phyloP scores from a whole-genome alignment of 192 early-diverging fungal genomes.

The Backusella parvicylindrica region DNA sequence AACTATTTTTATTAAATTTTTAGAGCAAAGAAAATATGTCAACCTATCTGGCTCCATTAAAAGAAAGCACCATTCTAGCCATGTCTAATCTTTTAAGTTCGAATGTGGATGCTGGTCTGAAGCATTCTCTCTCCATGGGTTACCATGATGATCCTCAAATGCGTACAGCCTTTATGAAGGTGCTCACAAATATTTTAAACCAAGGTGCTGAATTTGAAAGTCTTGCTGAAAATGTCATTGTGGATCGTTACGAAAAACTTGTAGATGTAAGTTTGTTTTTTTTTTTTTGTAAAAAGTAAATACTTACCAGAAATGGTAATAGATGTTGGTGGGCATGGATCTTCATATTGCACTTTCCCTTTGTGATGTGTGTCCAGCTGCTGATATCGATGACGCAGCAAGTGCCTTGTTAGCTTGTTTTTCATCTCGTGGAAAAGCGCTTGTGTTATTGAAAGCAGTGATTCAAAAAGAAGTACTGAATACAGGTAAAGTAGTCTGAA shows the following conservation, averaged over 20 bases:
- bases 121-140: conserved; percentile 84
- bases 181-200: conserved; percentile 88
- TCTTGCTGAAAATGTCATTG: conserved; percentile 70
- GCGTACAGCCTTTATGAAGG: conserved; percentile 87
- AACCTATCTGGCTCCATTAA: conserved; percentile 63
- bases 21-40: conserved; percentile 27
- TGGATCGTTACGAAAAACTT: conserved; percentile 75
- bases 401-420: conserved; percentile 75
- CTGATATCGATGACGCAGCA: conserved; percentile 88
- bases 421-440: conserved; percentile 66
- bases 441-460: conserved; percentile 74
- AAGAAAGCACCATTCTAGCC: conserved; percentile 85
- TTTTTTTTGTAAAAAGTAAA: background rate
- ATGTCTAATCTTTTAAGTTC: conserved; percentile 87
- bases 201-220: conserved; percentile 84
- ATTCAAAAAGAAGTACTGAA: conserved; percentile 83
- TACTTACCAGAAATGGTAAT: background rate
- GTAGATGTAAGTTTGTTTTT: conserved; percentile 53
- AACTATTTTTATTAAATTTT: background rate
- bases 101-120: conserved; percentile 90
- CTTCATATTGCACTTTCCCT: conserved; percentile 78
- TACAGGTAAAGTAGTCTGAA: conserved; percentile 57
- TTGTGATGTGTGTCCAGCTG: conserved; percentile 80
- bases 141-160: conserved; percentile 91
- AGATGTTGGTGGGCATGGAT: conserved; percentile 64